These are phyloP conservation scores for Lipomyces orientalis DNA, from an alignment of 805 yeast species.

Conservation along the genomic window DNA sequence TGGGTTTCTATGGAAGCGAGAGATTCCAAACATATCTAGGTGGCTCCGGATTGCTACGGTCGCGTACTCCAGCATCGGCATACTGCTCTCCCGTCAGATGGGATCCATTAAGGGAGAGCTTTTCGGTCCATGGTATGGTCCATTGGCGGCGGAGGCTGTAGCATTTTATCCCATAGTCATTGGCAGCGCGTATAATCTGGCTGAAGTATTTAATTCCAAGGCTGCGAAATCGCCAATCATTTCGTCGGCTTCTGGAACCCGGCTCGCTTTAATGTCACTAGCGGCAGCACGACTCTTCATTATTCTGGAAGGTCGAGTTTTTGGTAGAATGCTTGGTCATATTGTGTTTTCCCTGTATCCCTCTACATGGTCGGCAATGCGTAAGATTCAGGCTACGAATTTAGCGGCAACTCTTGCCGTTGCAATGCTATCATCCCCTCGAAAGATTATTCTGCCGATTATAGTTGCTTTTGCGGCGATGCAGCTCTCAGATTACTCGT, in stretches of 20 bases:
- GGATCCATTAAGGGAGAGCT: conserved; percentile 6
- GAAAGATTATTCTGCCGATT: conserved; percentile 1
- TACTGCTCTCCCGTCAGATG: conserved; percentile 10
- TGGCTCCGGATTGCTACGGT: conserved; percentile 10
- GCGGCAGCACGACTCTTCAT: conserved; percentile 15
- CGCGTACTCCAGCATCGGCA: conserved; percentile 7
- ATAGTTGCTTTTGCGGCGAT: conserved; percentile 5
- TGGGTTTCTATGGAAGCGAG: conserved; percentile 6
- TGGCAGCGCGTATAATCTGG: conserved; percentile 17
- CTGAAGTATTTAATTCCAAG: conserved; percentile 11
- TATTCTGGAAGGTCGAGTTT: conserved; percentile 15
- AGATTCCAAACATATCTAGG: neutral
- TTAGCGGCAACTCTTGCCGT: conserved; percentile 7
- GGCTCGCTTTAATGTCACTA: conserved; percentile 15
- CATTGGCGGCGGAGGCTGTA: conserved; percentile 19
- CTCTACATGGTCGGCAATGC: conserved; percentile 9
- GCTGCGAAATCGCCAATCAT: conserved; percentile 14
- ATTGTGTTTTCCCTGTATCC: conserved; percentile 2
- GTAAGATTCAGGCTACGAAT: conserved; percentile 4
- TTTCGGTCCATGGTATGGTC: conserved; percentile 28
- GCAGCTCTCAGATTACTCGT: neutral
- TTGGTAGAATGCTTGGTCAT: conserved; percentile 14
- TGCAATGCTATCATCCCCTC: conserved; percentile 12
- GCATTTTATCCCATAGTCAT: conserved; percentile 21
- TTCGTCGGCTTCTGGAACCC: conserved; percentile 16